Base-by-base conservation (phyloP, 2,329 filamentous ascomycete species). In the Sarocladium brachiariae region DNA sequence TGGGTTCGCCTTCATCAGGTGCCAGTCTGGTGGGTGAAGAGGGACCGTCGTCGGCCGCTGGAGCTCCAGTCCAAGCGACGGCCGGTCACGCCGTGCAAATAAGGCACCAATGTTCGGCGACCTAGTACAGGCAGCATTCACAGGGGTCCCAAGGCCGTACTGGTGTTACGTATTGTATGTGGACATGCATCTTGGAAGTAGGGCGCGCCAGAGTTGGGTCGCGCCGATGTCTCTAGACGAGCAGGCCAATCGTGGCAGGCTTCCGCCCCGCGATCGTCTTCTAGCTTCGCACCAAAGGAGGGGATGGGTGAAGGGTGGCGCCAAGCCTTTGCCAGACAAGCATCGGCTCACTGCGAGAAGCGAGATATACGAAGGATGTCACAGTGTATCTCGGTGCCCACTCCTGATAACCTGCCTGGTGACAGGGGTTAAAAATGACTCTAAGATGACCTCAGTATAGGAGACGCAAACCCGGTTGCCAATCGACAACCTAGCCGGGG, bases 301-400 rank as follows among this genome's bases (percentile, higher is more conserved):
- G 39, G 39, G 14, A 11, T 5, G 39, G 23, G 16, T 24, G 39
- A 45, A 4, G 16, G 13, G 39, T 25, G 43, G 16, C 43, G 25
- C 25, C 43, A 31, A 47, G 25, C 25, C 43, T 24, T 18, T 25
- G 14, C 16, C 24, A 31, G 24, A 16, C 25, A 21, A 24, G 43
- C 43, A 47, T 47, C 43, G 43, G 43, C 43, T 47, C 43, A 18
- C 43, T 47, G 27, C 43, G 27, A 33, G 30, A 47, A n/a, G 43
- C 43, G 43, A 47, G 43, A 47, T 47, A 33, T 47, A 47, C 43
- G 43, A 33, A 18, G 27, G 39, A 19, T 27, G 45, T 33, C 21
- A 6, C 56, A 52, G 65, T 65, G 51, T 58, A 67, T 38, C 62
- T 63, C 33, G 61, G 56, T 2, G 62, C 60, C 54, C 63, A 67